Evolutionary conservation across 768 basidiomycete species (phyloP).

Genomic region (Sutorius australiensis): DNA sequence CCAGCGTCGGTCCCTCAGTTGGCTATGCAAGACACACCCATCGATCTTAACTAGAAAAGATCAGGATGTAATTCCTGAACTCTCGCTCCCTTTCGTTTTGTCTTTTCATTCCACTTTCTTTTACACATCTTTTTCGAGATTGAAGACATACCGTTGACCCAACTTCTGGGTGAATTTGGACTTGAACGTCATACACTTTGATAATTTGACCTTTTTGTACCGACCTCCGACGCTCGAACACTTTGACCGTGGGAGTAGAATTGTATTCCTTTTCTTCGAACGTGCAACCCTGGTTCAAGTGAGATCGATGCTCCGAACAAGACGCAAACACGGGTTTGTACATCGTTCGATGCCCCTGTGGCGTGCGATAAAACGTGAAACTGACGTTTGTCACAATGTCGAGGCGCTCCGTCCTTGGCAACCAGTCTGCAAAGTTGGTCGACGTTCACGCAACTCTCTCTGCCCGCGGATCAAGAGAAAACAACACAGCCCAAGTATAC

Average conservation of each 20-base stretch:
- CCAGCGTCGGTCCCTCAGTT: conserved; percentile 5
- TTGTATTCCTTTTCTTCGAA: not conserved
- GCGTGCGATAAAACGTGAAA: not conserved
- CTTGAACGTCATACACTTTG: not conserved
- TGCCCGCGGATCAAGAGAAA: conserved; percentile 9
- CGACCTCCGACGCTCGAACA: not conserved
- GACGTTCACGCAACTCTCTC: not conserved
- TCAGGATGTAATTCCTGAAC: conserved; percentile 5
- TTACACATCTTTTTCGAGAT: not conserved
- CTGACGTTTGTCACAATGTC: not conserved
- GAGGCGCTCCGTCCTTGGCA: not conserved
- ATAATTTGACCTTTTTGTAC: conserved; percentile 1
- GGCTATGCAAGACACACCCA: conserved; percentile 6
- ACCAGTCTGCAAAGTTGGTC: not conserved
- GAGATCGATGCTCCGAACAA: not conserved
- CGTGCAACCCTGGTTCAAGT: not conserved
- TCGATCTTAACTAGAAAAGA: conserved; percentile 22
- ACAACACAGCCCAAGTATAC: not conserved
- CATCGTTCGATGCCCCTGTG: not conserved
- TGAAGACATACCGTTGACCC: not conserved
- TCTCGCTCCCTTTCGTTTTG: conserved; percentile 10
- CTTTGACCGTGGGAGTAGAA: not conserved
- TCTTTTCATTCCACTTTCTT: conserved; percentile 1
- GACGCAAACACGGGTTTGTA: not conserved
- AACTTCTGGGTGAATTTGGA: not conserved